Evolutionary conservation across 805 yeast species (phyloP).

Genomic region (Kuraishia floccosa): DNA sequence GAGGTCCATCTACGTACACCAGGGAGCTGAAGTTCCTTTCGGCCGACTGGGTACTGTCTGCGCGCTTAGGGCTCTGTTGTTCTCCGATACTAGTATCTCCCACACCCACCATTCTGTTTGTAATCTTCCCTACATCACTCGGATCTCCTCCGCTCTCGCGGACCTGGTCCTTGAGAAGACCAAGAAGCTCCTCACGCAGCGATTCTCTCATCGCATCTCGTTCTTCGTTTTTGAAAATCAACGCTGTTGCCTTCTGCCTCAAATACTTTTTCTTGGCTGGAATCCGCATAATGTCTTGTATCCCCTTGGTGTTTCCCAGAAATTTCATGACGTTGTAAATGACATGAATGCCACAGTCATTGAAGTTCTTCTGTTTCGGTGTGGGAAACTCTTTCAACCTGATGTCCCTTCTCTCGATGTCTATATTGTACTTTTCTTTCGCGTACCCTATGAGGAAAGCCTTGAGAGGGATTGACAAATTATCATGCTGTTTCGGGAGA

Average conservation of each 20-base stretch:
- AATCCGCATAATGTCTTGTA: conserved; percentile 36
- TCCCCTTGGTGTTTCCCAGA: conserved; percentile 33
- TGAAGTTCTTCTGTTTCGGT: conserved; percentile 78
- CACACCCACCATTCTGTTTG: too few relatives aligned
- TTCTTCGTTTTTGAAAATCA: conserved; percentile 16
- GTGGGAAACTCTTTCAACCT: conserved; percentile 26
- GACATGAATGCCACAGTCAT: conserved; percentile 93
- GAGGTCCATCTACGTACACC: not conserved
- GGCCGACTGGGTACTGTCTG: not conserved
- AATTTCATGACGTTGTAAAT: conserved; percentile 61
- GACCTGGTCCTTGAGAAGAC: conserved; percentile 16
- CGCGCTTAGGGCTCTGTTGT: not conserved
- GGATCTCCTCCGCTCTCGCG: conserved; percentile 10
- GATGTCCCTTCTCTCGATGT: conserved; percentile 34
- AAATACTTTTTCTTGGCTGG: conserved; percentile 4
- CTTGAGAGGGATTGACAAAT: conserved; percentile 29
- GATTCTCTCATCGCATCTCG: conserved; percentile 12
- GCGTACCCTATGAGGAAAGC: conserved; percentile 60
- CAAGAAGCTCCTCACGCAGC: conserved; percentile 12
- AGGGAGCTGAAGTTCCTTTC: not conserved
- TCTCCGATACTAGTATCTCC: too few relatives aligned
- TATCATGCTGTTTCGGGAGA: not conserved
- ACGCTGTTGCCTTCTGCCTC: conserved; percentile 9
- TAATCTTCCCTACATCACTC: conserved; percentile 12
- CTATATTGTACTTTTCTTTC: conserved; percentile 41